Evolutionary conservation across 176 grass and related monocot genomes (phyloP).

Genomic region (barley (Hordeum vulgare)): DNA sequence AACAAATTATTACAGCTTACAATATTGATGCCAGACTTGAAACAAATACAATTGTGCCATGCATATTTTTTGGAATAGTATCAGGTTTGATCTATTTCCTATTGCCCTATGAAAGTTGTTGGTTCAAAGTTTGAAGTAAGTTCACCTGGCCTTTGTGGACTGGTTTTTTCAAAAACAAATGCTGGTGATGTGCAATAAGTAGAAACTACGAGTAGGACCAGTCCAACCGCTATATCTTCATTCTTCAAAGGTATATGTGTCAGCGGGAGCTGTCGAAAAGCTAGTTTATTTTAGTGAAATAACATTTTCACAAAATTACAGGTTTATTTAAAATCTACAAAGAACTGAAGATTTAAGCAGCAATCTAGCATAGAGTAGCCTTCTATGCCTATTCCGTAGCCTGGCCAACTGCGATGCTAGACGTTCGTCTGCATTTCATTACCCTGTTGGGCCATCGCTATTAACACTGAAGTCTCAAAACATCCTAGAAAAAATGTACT

Average conservation of each 20-base stretch:
- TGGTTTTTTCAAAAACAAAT: background rate
- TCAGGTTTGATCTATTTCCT: background rate
- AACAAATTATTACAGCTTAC: background rate
- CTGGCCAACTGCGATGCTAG: background rate
- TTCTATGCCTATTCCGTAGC: background rate
- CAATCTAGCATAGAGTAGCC: background rate
- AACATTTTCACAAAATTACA: background rate
- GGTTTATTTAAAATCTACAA: background rate
- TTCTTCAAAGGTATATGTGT: background rate
- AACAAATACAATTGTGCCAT: background rate
- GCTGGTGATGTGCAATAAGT: background rate
- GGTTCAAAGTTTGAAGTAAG: background rate
- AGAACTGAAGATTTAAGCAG: background rate
- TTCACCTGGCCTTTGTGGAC: background rate
- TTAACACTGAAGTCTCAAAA: constrained; percentile 1
- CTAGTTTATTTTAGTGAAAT: background rate
- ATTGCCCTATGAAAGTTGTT: background rate
- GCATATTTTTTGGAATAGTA: background rate
- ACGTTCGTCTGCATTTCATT: background rate
- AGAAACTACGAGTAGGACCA: background rate
- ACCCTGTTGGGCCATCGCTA: background rate
- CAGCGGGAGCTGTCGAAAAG: background rate
- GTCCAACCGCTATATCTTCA: background rate
- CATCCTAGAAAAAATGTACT: background rate
- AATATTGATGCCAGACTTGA: background rate